Evolutionary conservation across 371 early-diverging fungal species (phyloP).

Genomic region (Actinomortierella wolfii): DNA sequence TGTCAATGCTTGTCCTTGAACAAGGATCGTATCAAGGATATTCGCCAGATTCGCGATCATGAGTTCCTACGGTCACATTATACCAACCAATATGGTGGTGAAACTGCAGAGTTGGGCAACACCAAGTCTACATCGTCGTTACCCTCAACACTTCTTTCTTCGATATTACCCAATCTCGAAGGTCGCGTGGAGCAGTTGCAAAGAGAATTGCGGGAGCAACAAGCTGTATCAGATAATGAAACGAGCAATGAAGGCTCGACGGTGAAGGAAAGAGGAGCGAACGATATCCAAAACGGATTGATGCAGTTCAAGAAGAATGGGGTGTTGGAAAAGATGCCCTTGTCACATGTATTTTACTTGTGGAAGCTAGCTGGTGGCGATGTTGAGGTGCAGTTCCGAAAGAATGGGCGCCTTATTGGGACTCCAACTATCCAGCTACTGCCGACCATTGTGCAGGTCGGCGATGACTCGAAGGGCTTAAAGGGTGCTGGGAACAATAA

Average conservation of each 20-base stretch:
- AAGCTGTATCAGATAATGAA: neutral
- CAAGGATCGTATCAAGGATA: too few relatives aligned
- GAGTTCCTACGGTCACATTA: too few relatives aligned
- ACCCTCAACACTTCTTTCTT: too few relatives aligned
- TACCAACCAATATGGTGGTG: too few relatives aligned
- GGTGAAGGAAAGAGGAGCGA: neutral
- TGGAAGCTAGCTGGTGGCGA: constrained; percentile 74
- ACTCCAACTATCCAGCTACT: constrained; percentile 66
- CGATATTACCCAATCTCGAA: too few relatives aligned
- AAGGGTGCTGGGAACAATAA: too few relatives aligned
- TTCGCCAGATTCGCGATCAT: too few relatives aligned
- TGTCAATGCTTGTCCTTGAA: too few relatives aligned
- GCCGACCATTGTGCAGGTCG: constrained; percentile 54
- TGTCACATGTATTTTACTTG: constrained; percentile 61
- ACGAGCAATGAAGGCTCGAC: neutral
- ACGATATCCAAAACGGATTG: constrained; percentile 2
- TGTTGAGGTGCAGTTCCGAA: constrained; percentile 62
- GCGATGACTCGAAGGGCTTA: neutral
- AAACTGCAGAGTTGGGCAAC: too few relatives aligned
- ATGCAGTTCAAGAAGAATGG: constrained; percentile 5
- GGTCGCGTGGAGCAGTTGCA: too few relatives aligned
- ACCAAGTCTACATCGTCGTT: too few relatives aligned
- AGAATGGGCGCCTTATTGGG: constrained; percentile 57
- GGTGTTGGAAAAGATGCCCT: constrained; percentile 44
- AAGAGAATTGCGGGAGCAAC: constrained; percentile 4